Evolutionary conservation across 2,329 filamentous ascomycete genomes (phyloP).

Genomic region (Colletotrichum gloeosporioides): DNA sequence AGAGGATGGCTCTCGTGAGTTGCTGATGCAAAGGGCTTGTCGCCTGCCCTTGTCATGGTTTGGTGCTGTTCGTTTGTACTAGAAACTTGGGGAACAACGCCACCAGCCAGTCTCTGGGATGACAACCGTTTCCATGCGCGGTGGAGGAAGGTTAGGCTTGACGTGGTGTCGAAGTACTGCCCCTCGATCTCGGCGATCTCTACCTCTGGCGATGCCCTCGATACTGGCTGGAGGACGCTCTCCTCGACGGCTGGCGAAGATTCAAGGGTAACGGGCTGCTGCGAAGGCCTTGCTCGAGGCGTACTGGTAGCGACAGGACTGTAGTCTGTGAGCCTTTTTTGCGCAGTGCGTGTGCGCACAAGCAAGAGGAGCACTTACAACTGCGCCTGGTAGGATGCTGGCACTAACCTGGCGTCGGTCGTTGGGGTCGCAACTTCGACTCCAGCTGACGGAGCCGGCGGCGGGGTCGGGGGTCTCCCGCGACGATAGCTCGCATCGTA

Average conservation of each 20-base stretch:
- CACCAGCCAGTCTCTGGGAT: conserved; percentile 22
- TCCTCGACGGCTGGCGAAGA: not conserved
- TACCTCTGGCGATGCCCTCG: conserved; percentile 30
- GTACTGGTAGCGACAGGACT: not conserved
- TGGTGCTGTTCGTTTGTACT: conserved; percentile 27
- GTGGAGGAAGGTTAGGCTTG: conserved; percentile 60
- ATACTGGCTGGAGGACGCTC: conserved; percentile 20
- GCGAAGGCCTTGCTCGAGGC: not conserved
- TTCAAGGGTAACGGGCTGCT: not conserved
- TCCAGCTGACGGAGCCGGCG: conserved; percentile 7
- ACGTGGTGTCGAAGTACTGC: conserved; percentile 61
- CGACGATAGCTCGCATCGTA: conserved; percentile 41
- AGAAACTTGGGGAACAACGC: conserved; percentile 24
- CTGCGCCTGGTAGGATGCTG: not conserved
- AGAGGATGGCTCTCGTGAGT: conserved; percentile 18
- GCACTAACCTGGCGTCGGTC: not conserved
- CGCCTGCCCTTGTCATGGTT: conserved; percentile 30
- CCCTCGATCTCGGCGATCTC: conserved; percentile 48
- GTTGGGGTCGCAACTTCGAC: not conserved
- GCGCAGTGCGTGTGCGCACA: not conserved
- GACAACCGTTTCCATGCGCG: conserved; percentile 56
- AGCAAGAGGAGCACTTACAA: not conserved
- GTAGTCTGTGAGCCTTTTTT: not conserved
- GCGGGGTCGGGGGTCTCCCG: conserved; percentile 41
- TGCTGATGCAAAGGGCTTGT: conserved; percentile 30